Base-by-base conservation (phyloP, 768 basidiomycete species). In the Tephrocybe sp. region DNA sequence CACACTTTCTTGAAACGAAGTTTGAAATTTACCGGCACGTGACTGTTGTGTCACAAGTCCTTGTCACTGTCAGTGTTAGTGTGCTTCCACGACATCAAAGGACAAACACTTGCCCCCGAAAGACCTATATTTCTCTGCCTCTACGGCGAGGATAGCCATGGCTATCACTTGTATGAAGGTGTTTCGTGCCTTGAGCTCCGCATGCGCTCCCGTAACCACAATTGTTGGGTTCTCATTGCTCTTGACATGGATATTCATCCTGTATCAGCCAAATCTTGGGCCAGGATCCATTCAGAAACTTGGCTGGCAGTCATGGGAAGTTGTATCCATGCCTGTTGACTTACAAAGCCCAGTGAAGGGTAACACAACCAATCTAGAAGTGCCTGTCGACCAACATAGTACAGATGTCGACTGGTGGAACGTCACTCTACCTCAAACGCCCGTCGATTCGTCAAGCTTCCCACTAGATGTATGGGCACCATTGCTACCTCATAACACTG, bases 251-350 rank as follows among this genome's bases (percentile, higher is more conserved):
- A 69, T 90, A 27, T 90, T 91, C 60, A 71, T 93, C 18, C 81
- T 95, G 25, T 87, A 91, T 59, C 88, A 91, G 62, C 89, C 88
- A 3, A 79, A 78, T 9, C 73, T 74, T 1, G 88, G 88, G 2
- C 88, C 88, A 15, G 88, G 88, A 1, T 64, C 76, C 12, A 63
- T 76, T 12, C 88, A 91, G 59, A 76, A 79, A 38, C 71, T 97
- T 16, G 91, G 91, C 23, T 94, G 92, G 92, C 92, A 94, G 59
- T 77, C 86, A 6, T 95, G 90, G 90, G 92, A 89, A 37, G 60
- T 78, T 3, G 73, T 93, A 0, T 64, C 68, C 2, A 63, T 75
- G 21, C 52, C 60, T 18, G 45, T 47, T 30, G 27, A 45, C 42
- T 33, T 19, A 15, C 56, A 53, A 46, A 51, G 21, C 45, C 51